Percentiles rank a stretch among this genome's conserved stretches.
These are phyloP conservation scores for Irpex lacteus DNA, from an alignment of 1,284 basidiomycete species.

Conservation along the genomic window DNA sequence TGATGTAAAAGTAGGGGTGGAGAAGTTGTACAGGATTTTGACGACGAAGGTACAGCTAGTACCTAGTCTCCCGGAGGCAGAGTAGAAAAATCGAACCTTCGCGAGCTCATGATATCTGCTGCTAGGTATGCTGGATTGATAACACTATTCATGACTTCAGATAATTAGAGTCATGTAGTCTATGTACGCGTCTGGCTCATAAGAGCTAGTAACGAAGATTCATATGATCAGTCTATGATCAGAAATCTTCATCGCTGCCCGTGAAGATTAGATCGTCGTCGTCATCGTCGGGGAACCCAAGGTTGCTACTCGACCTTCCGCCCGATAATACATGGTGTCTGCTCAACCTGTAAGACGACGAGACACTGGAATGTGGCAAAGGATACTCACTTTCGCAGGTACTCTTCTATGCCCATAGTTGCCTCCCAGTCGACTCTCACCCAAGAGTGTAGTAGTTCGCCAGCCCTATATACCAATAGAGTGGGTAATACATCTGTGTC, in stretches of 20 bases:
- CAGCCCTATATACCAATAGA: conserved; percentile 76
- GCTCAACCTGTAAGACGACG: conserved; percentile 1
- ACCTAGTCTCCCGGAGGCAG: no score
- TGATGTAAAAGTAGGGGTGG: no score
- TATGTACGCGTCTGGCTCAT: no score
- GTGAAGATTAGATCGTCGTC: conserved; percentile 34
- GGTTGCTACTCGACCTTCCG: conserved; percentile 29
- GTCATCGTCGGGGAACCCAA: conserved; percentile 43
- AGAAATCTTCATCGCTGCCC: conserved; percentile 26
- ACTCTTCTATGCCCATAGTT: conserved; percentile 59
- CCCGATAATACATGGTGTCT: conserved; percentile 47
- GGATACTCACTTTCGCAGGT: conserved; percentile 51
- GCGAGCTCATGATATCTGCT: no score
- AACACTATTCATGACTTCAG: no score
- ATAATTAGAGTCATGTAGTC: no score
- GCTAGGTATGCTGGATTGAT: no score
- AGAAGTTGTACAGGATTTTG: no score
- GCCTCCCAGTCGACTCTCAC: conserved; percentile 86
- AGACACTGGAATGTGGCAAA: not conserved
- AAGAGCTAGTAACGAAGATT: no score
- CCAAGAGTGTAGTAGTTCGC: conserved; percentile 81
- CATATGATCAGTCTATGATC: not conserved
- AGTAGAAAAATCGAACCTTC: no score
- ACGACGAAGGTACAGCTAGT: no score
- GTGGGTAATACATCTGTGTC: conserved; percentile 84